phyloP scores from a whole-genome alignment of 2,329 filamentous ascomycete genomes.

The Fusarium mundagurra region DNA sequence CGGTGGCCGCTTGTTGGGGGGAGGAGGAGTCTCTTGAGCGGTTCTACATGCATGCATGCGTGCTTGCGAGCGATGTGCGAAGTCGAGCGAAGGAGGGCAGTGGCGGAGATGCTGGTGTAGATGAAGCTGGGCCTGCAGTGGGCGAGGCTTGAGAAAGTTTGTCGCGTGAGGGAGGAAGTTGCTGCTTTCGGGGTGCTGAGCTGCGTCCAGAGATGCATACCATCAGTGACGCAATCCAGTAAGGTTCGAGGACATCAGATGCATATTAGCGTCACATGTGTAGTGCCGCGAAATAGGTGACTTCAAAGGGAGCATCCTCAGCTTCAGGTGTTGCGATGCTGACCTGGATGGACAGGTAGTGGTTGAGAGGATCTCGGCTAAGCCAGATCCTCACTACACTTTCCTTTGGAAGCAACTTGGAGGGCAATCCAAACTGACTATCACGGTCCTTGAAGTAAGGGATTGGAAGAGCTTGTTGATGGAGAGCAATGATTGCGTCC shows the following conservation, averaged over 20 bases:
- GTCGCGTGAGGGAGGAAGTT: background rate
- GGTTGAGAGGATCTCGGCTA: background rate
- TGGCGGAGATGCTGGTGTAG: background rate
- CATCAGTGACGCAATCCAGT: no score
- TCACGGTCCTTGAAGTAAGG: background rate
- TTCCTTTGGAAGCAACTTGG: background rate
- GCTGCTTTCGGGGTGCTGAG: background rate
- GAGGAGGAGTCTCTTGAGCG: accelerated
- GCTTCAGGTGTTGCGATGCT: no score
- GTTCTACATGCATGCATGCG: background rate
- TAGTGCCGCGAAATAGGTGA: no score
- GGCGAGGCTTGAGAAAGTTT: background rate
- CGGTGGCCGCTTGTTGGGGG: accelerated
- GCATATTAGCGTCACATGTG: no score
- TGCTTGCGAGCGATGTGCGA: background rate
- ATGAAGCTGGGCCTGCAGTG: background rate
- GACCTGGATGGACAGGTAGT: no score
- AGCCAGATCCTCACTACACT: background rate
- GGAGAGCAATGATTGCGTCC: background rate
- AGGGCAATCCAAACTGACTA: accelerated
- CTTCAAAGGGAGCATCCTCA: no score
- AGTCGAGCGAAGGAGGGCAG: background rate
- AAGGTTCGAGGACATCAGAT: no score
- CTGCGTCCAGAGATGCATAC: background rate
- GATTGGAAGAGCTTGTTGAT: background rate